phyloP scores from a whole-genome alignment of 306 rosid species.

The Styphnolobium japonicum region DNA sequence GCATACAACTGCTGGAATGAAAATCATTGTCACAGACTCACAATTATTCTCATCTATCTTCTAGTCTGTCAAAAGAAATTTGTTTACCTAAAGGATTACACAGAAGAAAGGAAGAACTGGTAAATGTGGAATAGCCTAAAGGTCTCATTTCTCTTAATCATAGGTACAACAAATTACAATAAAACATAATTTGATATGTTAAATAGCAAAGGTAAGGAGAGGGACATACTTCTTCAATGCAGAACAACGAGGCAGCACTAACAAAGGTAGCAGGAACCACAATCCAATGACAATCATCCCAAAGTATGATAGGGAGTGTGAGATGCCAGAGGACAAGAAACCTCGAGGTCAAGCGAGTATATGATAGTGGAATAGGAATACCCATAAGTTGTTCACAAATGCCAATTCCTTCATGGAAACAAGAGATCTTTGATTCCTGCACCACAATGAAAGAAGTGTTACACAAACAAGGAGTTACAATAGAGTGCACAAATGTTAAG shows the following conservation, averaged over 20 bases:
- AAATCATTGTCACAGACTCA: not conserved
- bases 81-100: not conserved
- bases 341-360: conserved; percentile 92
- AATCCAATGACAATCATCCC: conserved; percentile 97
- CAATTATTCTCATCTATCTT: not conserved
- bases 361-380: conserved; percentile 88
- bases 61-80: not conserved
- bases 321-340: conserved; percentile 88
- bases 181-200: conserved; percentile 9
- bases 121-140: not conserved
- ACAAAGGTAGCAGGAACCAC: conserved; percentile 92
- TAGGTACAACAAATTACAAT: conserved; percentile 2
- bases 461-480: not conserved
- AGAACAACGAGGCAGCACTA: conserved; percentile 92
- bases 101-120: not conserved
- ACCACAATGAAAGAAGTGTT: conserved; percentile 14
- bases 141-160: not conserved
- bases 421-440: conserved; percentile 73
- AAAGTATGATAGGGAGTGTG: conserved; percentile 86
- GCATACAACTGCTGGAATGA: not conserved
- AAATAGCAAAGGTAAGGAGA: not conserved
- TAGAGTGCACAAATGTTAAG: not conserved
- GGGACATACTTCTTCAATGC: conserved; percentile 83
- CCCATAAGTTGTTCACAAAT: conserved; percentile 85
- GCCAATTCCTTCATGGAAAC: conserved; percentile 89